A percentile compares a stretch with the other conserved stretches of the same genome.
phyloP scores from a whole-genome alignment of 192 early-diverging fungal species.

The Coemansia sp. region DNA sequence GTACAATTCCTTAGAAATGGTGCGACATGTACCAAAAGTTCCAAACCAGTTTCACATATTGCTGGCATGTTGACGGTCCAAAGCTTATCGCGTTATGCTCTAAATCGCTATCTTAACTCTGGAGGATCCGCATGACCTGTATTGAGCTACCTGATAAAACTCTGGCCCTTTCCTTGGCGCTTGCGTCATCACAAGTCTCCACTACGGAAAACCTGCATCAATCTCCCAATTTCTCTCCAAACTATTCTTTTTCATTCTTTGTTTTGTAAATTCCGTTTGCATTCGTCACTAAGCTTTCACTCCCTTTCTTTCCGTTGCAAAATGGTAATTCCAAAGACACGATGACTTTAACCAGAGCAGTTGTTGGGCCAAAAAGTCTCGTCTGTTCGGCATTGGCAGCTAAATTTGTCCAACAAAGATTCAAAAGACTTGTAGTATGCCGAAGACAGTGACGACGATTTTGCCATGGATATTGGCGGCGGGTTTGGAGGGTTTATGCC shows the following conservation, averaged over 20 bases:
- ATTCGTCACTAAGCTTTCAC: not conserved
- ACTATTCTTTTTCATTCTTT: not conserved
- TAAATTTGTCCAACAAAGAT: too few relatives aligned
- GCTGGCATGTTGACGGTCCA: not conserved
- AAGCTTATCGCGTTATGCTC: not conserved
- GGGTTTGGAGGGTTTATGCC: slow-evolving; percentile 10
- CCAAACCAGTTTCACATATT: not conserved
- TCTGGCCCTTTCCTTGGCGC: not conserved
- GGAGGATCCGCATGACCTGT: not conserved
- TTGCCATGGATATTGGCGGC: slow-evolving; percentile 14
- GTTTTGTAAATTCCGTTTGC: not conserved
- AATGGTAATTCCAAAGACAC: too few relatives aligned
- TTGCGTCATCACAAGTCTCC: not conserved
- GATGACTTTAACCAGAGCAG: too few relatives aligned
- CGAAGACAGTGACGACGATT: slow-evolving; percentile 33
- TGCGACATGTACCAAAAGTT: not conserved
- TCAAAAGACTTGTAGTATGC: slow-evolving; percentile 14
- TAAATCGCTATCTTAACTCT: not conserved
- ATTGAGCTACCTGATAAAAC: not conserved
- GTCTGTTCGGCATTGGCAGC: too few relatives aligned
- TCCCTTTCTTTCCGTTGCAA: too few relatives aligned
- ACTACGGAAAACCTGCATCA: not conserved
- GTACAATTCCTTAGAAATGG: not conserved
- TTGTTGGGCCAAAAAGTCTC: too few relatives aligned
- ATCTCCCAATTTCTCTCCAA: not conserved